Conservation (phyloP, 2,329 filamentous ascomycete species). For the Ilyonectria mors-panacis region DNA sequence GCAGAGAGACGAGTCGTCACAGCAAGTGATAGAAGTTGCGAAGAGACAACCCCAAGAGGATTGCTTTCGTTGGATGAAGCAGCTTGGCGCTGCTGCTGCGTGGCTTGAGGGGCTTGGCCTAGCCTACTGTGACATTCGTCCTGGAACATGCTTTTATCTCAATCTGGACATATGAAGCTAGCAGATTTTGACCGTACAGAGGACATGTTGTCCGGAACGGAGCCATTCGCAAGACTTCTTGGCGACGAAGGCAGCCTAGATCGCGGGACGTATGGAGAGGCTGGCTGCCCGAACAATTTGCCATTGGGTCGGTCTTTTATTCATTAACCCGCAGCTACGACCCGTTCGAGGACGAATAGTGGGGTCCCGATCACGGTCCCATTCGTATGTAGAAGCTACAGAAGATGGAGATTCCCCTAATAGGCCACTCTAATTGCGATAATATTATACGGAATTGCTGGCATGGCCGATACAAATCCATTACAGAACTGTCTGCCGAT, state of each 20-base stretch:
- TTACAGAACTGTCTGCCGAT: conserved; percentile 16
- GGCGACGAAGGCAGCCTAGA: conserved; percentile 18
- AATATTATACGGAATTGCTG: conserved; percentile 29
- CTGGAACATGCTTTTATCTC: conserved; percentile 26
- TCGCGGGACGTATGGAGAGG: conserved; percentile 21
- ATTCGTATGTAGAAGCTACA: conserved; percentile 24
- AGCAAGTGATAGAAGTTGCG: conserved; percentile 20
- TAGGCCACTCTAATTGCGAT: conserved; percentile 22
- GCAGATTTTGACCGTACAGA: conserved; percentile 29
- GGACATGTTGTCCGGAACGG: conserved; percentile 7
- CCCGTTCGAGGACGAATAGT: conserved; percentile 26
- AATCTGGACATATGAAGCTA: conserved; percentile 18
- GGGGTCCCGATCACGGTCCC: conserved; percentile 20
- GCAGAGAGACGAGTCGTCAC: conserved; percentile 15
- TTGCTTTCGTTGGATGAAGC: conserved; percentile 28
- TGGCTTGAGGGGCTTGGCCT: conserved; percentile 31
- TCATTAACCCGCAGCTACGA: conserved; percentile 25
- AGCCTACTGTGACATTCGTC: conserved; percentile 29
- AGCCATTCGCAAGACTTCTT: conserved; percentile 30
- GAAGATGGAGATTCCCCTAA: conserved; percentile 26
- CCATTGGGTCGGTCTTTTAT: conserved; percentile 31
- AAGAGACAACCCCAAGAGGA: conserved; percentile 12
- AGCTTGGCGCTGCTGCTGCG: conserved; percentile 27
- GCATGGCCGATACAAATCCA: conserved; percentile 27
- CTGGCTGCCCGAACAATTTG: conserved; percentile 30